These are phyloP conservation scores for Cyphellophora attinorum DNA, from an alignment of 2,329 filamentous ascomycete species.

Conservation along the genomic window DNA sequence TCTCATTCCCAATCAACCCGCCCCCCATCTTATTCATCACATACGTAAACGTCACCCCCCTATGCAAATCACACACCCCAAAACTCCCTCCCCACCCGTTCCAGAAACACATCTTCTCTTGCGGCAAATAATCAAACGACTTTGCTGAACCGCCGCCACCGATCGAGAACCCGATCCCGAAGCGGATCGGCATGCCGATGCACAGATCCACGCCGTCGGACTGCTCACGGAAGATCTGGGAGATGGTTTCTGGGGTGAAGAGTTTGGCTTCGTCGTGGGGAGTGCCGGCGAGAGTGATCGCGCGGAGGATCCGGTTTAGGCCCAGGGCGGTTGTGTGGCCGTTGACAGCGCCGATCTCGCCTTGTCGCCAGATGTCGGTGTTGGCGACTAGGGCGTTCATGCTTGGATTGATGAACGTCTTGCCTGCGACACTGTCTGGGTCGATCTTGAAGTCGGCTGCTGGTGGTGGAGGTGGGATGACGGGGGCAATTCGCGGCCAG, in stretches of 20 bases:
- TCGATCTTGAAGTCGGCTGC: slow-evolving; percentile 13
- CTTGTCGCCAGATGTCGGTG: slow-evolving; percentile 26
- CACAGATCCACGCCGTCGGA: slow-evolving; percentile 31
- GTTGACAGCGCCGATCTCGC: slow-evolving; percentile 34
- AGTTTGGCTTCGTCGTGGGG: slow-evolving; percentile 27
- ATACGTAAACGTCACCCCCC: no score
- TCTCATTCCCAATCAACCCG: no score
- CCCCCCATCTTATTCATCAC: no score
- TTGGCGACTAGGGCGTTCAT: slow-evolving; percentile 16
- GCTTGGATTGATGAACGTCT: slow-evolving; percentile 22
- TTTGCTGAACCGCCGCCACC: no score
- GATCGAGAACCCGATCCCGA: slow-evolving; percentile 38
- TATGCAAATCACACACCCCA: no score
- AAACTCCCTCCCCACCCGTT: no score
- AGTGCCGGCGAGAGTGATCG: slow-evolving; percentile 24
- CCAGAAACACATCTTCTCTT: no score
- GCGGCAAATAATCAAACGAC: no score
- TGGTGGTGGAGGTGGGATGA: slow-evolving; percentile 19
- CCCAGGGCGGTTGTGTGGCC: slow-evolving; percentile 38
- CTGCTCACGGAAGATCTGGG: slow-evolving; percentile 38
- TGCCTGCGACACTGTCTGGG: slow-evolving; percentile 21
- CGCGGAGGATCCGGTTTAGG: slow-evolving; percentile 32
- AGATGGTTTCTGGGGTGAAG: slow-evolving; percentile 32
- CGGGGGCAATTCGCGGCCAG: slow-evolving; percentile 29
- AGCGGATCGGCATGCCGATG: slow-evolving; percentile 24